Conservation (phyloP, 768 basidiomycete species). For the Phaffia tasmanica region DNA sequence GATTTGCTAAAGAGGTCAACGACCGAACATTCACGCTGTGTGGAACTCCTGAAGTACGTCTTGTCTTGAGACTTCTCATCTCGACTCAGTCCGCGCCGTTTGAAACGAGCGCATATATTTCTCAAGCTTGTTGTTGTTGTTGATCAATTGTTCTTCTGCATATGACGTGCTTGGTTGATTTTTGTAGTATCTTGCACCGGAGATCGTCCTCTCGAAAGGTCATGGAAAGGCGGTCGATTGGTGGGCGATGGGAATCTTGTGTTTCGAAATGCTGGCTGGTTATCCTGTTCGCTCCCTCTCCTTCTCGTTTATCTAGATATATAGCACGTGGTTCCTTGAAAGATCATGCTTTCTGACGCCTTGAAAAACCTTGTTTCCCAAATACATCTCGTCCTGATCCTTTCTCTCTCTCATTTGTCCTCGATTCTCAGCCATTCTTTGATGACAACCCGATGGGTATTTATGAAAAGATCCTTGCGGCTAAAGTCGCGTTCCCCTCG, state of each 20-base stretch:
- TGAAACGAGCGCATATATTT: background rate
- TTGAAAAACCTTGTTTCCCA: background rate
- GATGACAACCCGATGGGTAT: conserved; percentile 96
- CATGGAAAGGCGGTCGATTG: conserved; percentile 98
- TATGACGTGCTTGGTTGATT: background rate
- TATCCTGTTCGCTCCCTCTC: conserved; percentile 48
- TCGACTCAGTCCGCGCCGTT: background rate
- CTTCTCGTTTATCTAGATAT: conserved; percentile 23
- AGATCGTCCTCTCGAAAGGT: conserved; percentile 94
- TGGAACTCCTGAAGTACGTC: conserved; percentile 36
- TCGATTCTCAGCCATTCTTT: conserved; percentile 74
- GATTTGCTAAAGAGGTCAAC: conserved; percentile 93
- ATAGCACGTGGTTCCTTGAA: background rate
- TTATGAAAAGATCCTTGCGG: conserved; percentile 90
- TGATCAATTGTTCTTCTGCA: too few relatives aligned
- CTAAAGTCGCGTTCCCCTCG: conserved; percentile 80
- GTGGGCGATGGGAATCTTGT: conserved; percentile 97
- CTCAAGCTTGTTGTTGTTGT: too few relatives aligned
- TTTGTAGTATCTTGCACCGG: conserved; percentile 72
- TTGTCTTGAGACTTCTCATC: background rate
- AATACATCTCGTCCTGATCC: background rate
- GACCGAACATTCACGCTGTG: conserved; percentile 98
- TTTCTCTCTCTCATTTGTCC: background rate
- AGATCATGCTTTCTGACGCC: background rate
- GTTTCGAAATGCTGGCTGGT: conserved; percentile 97